Evolutionary conservation across 495 filamentous ascomycete genomes (phyloP).

Genomic region (Penicillium odoratum): DNA sequence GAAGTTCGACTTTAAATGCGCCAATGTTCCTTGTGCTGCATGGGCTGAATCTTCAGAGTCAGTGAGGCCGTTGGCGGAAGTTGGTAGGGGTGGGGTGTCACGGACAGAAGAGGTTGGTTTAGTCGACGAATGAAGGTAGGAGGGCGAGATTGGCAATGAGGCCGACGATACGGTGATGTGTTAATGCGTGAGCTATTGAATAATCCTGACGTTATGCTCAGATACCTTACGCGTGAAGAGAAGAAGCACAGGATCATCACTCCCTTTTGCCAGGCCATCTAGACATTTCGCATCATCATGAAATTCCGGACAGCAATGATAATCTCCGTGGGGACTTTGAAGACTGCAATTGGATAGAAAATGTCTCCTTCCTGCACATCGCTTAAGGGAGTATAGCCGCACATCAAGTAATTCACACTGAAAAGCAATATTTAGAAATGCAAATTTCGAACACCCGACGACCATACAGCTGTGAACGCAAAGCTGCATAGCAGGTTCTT

Average conservation of each 20-base stretch:
- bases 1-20: no score
- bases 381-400: conserved; percentile 28
- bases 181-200: conserved; percentile 1
- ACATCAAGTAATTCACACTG: conserved; percentile 25
- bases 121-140: conserved; percentile 22
- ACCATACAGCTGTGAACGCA: background rate
- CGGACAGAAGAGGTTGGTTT: conserved; percentile 25
- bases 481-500: background rate
- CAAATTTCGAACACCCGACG: conserved; percentile 22
- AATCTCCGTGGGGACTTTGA: conserved; percentile 29
- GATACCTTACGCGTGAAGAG: conserved; percentile 20
- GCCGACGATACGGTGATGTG: conserved; percentile 17
- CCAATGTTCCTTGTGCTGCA: no score
- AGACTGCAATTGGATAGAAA: conserved; percentile 22
- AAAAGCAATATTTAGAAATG: conserved; percentile 25
- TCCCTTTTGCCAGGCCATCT: conserved; percentile 20
- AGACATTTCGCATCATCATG: conserved; percentile 30
- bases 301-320: conserved; percentile 21
- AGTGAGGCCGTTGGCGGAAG: background rate
- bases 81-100: background rate
- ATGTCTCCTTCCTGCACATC: conserved; percentile 25
- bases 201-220: background rate
- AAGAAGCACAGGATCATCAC: conserved; percentile 30
- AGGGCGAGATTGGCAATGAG: conserved; percentile 24
- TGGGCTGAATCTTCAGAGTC: no score